phyloP scores from a whole-genome alignment of 345 rosid species.

The Rhizophora apiculata region DNA sequence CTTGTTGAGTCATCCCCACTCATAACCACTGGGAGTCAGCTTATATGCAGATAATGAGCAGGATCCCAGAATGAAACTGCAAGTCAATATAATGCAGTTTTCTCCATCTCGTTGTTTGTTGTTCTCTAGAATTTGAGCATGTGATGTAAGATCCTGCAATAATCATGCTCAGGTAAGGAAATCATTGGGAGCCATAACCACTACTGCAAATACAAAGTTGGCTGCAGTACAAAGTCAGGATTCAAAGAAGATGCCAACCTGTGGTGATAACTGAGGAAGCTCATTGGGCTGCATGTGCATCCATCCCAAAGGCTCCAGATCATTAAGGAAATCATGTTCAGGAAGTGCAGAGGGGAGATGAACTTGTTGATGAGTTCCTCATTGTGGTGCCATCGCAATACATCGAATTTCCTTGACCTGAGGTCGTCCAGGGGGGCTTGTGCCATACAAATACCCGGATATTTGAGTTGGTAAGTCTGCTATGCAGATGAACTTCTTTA shows the following conservation, averaged over 20 bases:
- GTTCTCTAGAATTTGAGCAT: constrained; percentile 84
- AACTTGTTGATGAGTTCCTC: constrained; percentile 87
- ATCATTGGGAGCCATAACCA: not conserved
- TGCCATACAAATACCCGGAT: constrained; percentile 86
- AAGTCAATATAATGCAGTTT: constrained; percentile 87
- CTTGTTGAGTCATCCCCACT: constrained; percentile 96
- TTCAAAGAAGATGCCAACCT: constrained; percentile 33
- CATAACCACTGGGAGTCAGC: constrained; percentile 93
- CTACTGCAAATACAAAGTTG: not conserved
- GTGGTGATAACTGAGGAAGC: constrained; percentile 96
- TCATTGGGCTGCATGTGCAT: constrained; percentile 99
- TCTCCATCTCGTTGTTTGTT: constrained; percentile 99
- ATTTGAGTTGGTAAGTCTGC: constrained; percentile 94
- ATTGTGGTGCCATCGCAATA: constrained; percentile 85
- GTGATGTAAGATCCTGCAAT: constrained; percentile 71
- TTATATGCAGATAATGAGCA: constrained; percentile 93
- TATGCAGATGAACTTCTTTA: constrained; percentile 95
- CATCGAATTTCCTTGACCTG: constrained; percentile 96
- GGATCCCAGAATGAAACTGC: constrained; percentile 98
- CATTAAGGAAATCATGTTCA: constrained; percentile 85
- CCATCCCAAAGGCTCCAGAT: constrained; percentile 98
- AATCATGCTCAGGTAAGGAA: not conserved
- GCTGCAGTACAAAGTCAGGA: no score
- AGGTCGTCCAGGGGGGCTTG: constrained; percentile 94
- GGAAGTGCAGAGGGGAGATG: constrained; percentile 85